Conservation (phyloP, 139 green algal species). For the Chlorella sp. region DNA sequence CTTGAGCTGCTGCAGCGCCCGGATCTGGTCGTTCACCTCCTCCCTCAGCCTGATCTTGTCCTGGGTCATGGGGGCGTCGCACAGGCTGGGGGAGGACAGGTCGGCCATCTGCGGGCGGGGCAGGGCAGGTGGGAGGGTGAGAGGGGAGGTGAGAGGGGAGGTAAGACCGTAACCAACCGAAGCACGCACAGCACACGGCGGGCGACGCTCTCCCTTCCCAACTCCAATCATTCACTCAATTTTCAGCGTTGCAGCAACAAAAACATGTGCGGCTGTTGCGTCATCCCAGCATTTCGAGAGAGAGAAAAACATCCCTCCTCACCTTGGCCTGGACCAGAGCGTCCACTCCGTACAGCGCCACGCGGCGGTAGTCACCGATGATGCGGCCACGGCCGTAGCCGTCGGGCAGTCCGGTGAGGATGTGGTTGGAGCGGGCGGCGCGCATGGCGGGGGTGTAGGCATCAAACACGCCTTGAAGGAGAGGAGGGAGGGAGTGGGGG, state of each 20-base stretch:
- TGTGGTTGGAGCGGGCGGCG: constrained; percentile 64
- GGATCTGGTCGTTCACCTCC: constrained; percentile 78
- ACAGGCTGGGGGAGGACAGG: constrained; percentile 25
- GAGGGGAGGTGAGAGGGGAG: neutral
- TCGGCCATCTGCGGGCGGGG: neutral
- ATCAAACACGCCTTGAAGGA: constrained; percentile 69
- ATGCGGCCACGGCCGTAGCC: constrained; percentile 79
- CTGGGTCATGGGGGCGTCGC: constrained; percentile 67
- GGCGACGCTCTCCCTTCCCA: too few relatives aligned
- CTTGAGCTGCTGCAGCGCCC: constrained; percentile 71
- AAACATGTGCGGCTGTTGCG: too few relatives aligned
- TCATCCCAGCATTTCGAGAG: too few relatives aligned
- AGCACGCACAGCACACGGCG: too few relatives aligned
- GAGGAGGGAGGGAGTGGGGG: neutral
- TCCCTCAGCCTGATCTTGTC: constrained; percentile 70
- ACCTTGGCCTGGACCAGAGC: too few relatives aligned
- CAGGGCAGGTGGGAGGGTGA: neutral
- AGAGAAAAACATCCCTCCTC: too few relatives aligned
- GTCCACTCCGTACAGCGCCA: constrained; percentile 73
- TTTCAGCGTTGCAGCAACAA: too few relatives aligned
- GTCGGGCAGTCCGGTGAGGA: constrained; percentile 81
- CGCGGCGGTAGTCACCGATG: constrained; percentile 85
- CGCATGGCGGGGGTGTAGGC: constrained; percentile 82
- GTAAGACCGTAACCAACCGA: too few relatives aligned
- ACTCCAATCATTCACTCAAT: too few relatives aligned